Conservation (phyloP, 1,284 basidiomycete genomes). For the Ceratobasidium sp. region DNA sequence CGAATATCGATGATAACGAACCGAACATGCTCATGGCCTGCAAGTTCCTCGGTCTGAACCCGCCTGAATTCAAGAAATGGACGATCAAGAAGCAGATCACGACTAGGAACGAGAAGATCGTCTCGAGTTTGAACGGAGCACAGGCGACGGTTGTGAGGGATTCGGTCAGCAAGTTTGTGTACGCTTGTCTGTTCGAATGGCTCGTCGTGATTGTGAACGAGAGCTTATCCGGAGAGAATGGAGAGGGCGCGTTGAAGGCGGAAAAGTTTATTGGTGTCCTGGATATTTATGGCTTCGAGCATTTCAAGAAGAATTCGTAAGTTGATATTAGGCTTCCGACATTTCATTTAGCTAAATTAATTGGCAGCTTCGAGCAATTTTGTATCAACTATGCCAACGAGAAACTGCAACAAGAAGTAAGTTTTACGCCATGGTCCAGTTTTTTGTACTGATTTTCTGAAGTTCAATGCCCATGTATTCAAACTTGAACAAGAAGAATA, state of each 20-base stretch:
- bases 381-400: constrained; percentile 99
- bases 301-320: constrained; percentile 83
- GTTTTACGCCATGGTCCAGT: constrained; percentile 22
- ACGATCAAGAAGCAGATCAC: constrained; percentile 97
- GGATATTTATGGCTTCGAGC: constrained; percentile 96
- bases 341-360: constrained; percentile 37
- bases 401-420: constrained; percentile 92
- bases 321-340: not conserved
- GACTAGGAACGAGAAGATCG: constrained; percentile 94
- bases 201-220: constrained; percentile 97
- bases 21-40: constrained; percentile 82
- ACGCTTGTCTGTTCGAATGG: constrained; percentile 99
- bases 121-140: constrained; percentile 82
- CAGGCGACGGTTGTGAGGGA: constrained; percentile 97
- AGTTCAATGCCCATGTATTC: constrained; percentile 99
- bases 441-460: constrained; percentile 42
- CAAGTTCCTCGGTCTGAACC: constrained; percentile 87
- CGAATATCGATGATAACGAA: constrained; percentile 86
- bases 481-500: constrained; percentile 99
- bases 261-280: constrained; percentile 99
- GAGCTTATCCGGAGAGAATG: constrained; percentile 89
- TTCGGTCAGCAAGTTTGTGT: constrained; percentile 98
- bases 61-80: constrained; percentile 98
- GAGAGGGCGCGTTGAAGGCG: constrained; percentile 82
- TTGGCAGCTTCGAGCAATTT: constrained; percentile 95